Evolutionary conservation across 768 basidiomycete species (phyloP).

Genomic region (Collybia mongolica): DNA sequence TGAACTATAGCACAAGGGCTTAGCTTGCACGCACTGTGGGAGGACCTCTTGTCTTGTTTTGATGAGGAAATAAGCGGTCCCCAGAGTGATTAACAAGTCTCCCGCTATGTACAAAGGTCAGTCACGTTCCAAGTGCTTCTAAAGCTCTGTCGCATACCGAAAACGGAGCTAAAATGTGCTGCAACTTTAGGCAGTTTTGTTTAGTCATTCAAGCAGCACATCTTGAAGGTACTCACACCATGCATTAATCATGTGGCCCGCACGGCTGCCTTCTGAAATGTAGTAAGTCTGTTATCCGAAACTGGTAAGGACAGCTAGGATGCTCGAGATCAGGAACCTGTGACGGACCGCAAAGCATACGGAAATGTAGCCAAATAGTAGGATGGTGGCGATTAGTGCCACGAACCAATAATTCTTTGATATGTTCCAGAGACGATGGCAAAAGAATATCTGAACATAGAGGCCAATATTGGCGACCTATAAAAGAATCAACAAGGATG

Average conservation of each 20-base stretch:
- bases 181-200: conserved; percentile 18
- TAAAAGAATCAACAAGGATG: background rate
- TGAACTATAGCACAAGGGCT: background rate
- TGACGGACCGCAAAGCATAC: conserved; percentile 23
- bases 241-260: conserved; percentile 13
- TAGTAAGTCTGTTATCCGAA: conserved; percentile 22
- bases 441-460: conserved; percentile 32
- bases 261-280: conserved; percentile 16
- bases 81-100: conserved; percentile 23
- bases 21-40: conserved; percentile 19
- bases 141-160: conserved; percentile 13
- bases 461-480: conserved; percentile 29
- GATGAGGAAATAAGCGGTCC: conserved; percentile 28
- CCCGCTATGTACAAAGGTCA: conserved; percentile 17
- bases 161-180: conserved; percentile 23
- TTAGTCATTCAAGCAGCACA: background rate
- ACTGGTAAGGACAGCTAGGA: no score
- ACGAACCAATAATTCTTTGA: conserved; percentile 20
- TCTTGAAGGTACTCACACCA: conserved; percentile 24
- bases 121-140: background rate
- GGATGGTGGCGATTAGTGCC: conserved; percentile 16
- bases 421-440: conserved; percentile 26
- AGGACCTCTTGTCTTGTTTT: conserved; percentile 24
- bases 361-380: conserved; percentile 25
- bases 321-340: background rate